phyloP scores from a whole-genome alignment of 106 monocot genomes.

The Gastrodia elata region DNA sequence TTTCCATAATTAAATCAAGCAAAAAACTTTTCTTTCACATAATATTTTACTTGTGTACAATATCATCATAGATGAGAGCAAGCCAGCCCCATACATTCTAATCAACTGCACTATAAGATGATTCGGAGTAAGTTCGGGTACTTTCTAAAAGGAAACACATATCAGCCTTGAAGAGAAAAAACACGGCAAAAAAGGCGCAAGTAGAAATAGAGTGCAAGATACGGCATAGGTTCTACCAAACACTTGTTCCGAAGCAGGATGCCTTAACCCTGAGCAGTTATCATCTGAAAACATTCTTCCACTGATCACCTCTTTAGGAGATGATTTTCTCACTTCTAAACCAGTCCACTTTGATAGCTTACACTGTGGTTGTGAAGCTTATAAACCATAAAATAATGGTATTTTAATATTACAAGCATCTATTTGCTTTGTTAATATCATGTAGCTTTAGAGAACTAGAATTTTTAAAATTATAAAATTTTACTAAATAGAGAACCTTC shows the following conservation, averaged over 20 bases:
- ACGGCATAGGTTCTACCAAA: constrained; percentile 18
- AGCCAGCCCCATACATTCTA: constrained; percentile 19
- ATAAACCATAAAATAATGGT: not conserved
- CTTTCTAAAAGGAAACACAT: constrained; percentile 9
- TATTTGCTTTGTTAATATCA: constrained; percentile 2
- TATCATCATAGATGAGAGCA: no score
- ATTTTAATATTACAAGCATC: not conserved
- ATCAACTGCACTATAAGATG: constrained; percentile 11
- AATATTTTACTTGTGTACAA: no score
- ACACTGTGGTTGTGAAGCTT: constrained; percentile 36
- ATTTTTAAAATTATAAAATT: not conserved
- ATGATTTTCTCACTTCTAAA: constrained; percentile 14
- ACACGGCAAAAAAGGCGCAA: not conserved
- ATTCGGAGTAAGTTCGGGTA: constrained; percentile 5
- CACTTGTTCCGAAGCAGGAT: constrained; percentile 16
- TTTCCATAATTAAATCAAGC: not conserved
- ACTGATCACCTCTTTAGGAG: constrained; percentile 8
- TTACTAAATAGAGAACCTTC: constrained; percentile 21
- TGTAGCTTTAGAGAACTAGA: not conserved
- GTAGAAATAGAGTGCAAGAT: not conserved
- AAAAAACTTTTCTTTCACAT: no score
- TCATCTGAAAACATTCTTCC: constrained; percentile 7
- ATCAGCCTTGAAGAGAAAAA: not conserved
- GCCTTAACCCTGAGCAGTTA: constrained; percentile 28
- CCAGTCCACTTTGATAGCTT: constrained; percentile 47